These are phyloP conservation scores for Myriosclerotinia scirpicola DNA, from an alignment of 2,329 filamentous ascomycete genomes.

Conservation along the genomic window DNA sequence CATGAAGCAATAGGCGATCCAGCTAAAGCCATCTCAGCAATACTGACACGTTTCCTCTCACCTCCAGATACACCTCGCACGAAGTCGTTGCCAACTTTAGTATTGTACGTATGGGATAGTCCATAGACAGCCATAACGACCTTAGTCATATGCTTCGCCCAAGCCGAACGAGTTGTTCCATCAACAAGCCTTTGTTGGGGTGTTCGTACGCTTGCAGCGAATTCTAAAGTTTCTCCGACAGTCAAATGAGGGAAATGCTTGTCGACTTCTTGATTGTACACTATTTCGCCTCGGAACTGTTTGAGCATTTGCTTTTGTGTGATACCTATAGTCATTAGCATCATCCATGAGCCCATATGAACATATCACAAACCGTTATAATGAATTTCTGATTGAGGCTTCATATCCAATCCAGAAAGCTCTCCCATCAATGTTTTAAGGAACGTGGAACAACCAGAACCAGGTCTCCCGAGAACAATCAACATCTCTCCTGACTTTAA, in stretches of 20 bases:
- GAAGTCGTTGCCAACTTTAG: slow-evolving; percentile 73
- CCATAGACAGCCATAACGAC: slow-evolving; percentile 69
- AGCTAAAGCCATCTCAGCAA: slow-evolving; percentile 69
- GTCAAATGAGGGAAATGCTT: slow-evolving; percentile 75
- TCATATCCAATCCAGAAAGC: slow-evolving; percentile 56
- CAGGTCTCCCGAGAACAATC: slow-evolving; percentile 66
- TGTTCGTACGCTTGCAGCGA: slow-evolving; percentile 68
- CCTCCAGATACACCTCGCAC: slow-evolving; percentile 69
- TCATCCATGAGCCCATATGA: slow-evolving; percentile 53
- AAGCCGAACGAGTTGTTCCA: slow-evolving; percentile 57
- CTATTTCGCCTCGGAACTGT: slow-evolving; percentile 63
- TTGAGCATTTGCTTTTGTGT: slow-evolving; percentile 52
- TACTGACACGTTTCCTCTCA: slow-evolving; percentile 76
- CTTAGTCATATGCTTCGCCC: slow-evolving; percentile 45
- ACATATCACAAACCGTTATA: slow-evolving; percentile 60
- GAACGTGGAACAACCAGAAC: slow-evolving; percentile 63
- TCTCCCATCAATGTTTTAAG: slow-evolving; percentile 61
- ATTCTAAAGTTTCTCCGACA: slow-evolving; percentile 71
- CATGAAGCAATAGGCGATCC: slow-evolving; percentile 48
- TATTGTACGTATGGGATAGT: slow-evolving; percentile 69
- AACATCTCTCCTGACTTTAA: slow-evolving; percentile 65
- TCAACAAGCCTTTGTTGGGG: slow-evolving; percentile 57
- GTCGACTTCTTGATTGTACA: slow-evolving; percentile 77
- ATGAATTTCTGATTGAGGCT: slow-evolving; percentile 53
- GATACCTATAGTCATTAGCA: slow-evolving; percentile 47